phyloP scores from a whole-genome alignment of 768 basidiomycete species.

The Ramaria sp. region DNA sequence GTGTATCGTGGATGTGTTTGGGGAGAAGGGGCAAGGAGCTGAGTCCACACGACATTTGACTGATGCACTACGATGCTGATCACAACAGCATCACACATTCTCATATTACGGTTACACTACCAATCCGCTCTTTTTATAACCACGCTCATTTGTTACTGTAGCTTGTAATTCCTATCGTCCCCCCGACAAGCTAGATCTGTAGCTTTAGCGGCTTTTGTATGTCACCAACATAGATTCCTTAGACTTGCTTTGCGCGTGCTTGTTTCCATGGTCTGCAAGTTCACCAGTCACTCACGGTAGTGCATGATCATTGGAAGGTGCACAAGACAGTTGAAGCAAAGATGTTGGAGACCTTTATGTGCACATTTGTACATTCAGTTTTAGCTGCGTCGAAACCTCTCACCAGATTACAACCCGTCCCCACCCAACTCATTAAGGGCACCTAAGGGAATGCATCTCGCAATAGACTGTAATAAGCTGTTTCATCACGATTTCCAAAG shows the following conservation, averaged over 20 bases:
- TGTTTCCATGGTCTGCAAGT: no score
- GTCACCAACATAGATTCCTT: slow-evolving; percentile 17
- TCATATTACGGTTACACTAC: neutral
- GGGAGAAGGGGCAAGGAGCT: neutral
- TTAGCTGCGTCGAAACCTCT: neutral
- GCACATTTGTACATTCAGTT: slow-evolving; percentile 6
- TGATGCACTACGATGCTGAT: neutral
- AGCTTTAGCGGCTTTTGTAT: slow-evolving; percentile 22
- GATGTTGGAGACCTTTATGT: slow-evolving; percentile 16
- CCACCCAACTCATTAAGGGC: neutral
- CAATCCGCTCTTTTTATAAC: neutral
- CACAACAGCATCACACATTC: neutral
- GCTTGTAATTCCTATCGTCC: neutral
- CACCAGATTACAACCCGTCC: neutral
- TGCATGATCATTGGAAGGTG: neutral
- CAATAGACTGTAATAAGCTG: neutral
- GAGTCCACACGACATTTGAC: neutral
- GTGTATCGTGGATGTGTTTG: neutral
- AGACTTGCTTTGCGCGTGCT: no score
- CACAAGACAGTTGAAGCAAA: slow-evolving; percentile 4
- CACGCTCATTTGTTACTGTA: neutral
- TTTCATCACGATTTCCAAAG: slow-evolving; percentile 78
- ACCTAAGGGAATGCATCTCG: no score
- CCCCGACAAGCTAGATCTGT: slow-evolving; percentile 6
- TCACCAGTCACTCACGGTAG: slow-evolving; percentile 1